Percentiles rank a stretch among this genome's conserved stretches.
Conservation (phyloP, 306 rosid genomes). For the Begonia fuchsioides region DNA sequence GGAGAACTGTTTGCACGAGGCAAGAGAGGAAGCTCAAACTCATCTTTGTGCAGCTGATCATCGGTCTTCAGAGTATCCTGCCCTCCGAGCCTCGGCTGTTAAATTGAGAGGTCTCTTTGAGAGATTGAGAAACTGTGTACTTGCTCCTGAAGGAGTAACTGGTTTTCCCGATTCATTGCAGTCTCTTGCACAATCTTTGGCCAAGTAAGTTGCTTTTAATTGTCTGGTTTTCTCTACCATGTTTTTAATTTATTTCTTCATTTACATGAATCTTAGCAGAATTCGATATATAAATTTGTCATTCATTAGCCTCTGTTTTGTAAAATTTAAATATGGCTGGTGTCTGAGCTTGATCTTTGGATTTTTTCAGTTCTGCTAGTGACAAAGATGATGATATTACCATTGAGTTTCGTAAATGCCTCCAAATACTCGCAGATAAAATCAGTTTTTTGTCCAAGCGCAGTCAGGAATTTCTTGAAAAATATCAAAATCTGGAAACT, state of each 20-base stretch:
- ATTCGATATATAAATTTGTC: background rate
- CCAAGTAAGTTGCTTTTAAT: slow-evolving; percentile 47
- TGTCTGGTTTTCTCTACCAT: background rate
- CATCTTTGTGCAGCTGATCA: slow-evolving; percentile 94
- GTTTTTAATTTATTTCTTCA: too few relatives aligned
- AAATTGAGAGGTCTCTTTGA: slow-evolving; percentile 76
- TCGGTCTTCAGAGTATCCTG: slow-evolving; percentile 77
- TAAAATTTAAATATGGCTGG: slow-evolving; percentile 1
- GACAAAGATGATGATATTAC: slow-evolving; percentile 83
- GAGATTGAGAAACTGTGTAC: slow-evolving; percentile 59
- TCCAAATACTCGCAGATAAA: slow-evolving; percentile 58
- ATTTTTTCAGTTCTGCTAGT: slow-evolving; percentile 49
- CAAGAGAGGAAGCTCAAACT: slow-evolving; percentile 99
- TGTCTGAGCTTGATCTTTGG: slow-evolving; percentile 12
- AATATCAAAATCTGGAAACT: slow-evolving; percentile 56
- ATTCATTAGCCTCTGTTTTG: background rate
- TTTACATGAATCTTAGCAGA: too few relatives aligned
- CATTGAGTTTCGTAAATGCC: slow-evolving; percentile 63
- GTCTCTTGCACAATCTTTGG: slow-evolving; percentile 62
- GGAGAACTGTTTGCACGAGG: slow-evolving; percentile 94
- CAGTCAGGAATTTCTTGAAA: slow-evolving; percentile 69
- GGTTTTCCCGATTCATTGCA: slow-evolving; percentile 61
- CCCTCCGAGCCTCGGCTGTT: slow-evolving; percentile 65
- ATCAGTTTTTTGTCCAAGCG: slow-evolving; percentile 63
- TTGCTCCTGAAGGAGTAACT: slow-evolving; percentile 59